Percentiles rank a stretch among this genome's conserved stretches.
phyloP scores from a whole-genome alignment of 768 basidiomycete genomes.

The Cystobasidium ongulense region DNA sequence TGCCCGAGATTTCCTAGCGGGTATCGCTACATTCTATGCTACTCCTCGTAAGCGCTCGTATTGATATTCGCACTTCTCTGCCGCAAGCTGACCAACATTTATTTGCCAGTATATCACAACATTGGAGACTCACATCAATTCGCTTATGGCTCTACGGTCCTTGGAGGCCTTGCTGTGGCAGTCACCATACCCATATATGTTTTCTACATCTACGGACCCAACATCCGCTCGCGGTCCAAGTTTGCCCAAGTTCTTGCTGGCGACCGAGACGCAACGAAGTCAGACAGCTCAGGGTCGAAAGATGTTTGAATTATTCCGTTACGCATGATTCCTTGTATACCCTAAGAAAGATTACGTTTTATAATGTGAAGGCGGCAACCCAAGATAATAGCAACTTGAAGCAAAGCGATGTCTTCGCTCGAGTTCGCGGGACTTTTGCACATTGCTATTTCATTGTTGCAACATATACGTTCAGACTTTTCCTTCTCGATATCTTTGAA shows the following conservation, averaged over 20 bases:
- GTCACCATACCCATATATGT: conserved; percentile 26
- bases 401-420: too few species aligned
- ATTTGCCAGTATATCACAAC: conserved; percentile 16
- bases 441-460: too few species aligned
- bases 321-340: too few species aligned
- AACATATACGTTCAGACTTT: neutral
- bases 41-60: neutral
- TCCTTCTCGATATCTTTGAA: conserved; percentile 8
- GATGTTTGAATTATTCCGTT: too few species aligned
- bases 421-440: too few species aligned
- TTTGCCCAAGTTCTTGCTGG: neutral
- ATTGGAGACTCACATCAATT: neutral
- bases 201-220: conserved; percentile 22
- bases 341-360: too few species aligned
- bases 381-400: too few species aligned
- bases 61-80: too few species aligned
- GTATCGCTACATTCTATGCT: conserved; percentile 35
- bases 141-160: conserved; percentile 1
- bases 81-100: neutral
- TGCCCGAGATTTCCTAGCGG: conserved; percentile 43
- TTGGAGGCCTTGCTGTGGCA: conserved; percentile 11
- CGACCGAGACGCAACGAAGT: neutral
- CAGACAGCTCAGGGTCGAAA: neutral
- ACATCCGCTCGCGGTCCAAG: conserved; percentile 13
- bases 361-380: too few species aligned